These are phyloP conservation scores for Drosera capensis DNA, from an alignment of 148 eudicot genomes.

Conservation along the genomic window DNA sequence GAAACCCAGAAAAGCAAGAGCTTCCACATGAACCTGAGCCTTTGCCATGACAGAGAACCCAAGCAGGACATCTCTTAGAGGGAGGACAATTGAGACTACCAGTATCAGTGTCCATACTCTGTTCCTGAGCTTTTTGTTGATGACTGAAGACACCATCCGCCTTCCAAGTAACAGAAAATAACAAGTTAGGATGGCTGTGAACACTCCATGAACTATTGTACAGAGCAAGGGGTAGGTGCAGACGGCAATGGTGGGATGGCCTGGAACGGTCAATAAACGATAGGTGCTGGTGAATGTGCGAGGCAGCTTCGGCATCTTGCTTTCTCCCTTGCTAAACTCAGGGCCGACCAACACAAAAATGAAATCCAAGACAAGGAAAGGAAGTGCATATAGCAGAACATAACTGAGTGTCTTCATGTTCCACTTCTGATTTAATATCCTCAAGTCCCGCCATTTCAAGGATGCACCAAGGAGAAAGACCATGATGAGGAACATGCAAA, in stretches of 20 bases:
- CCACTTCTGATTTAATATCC: constrained; percentile 54
- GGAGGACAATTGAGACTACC: constrained; percentile 48
- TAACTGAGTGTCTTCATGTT: constrained; percentile 50
- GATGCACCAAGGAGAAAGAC: constrained; percentile 73
- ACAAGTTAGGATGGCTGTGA: constrained; percentile 31
- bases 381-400: constrained; percentile 60
- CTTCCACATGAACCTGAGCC: constrained; percentile 46
- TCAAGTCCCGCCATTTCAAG: constrained; percentile 41
- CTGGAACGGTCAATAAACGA: constrained; percentile 8
- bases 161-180: constrained; percentile 75
- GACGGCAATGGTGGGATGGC: constrained; percentile 25
- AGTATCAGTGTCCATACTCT: constrained; percentile 64
- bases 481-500: constrained; percentile 67
- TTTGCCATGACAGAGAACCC: constrained; percentile 69
- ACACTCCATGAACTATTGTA: constrained; percentile 71
- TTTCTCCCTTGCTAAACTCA: constrained; percentile 15
- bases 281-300: constrained; percentile 32
- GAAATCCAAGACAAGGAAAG: constrained; percentile 55
- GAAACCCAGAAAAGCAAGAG: constrained; percentile 64
- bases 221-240: constrained; percentile 86
- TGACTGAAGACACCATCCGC: constrained; percentile 55
- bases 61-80: constrained; percentile 60
- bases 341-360: constrained; percentile 48
- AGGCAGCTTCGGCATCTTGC: constrained; percentile 22
- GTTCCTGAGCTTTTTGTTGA: constrained; percentile 78